Evolutionary conservation across 108 stramenopile species (phyloP), one percentile per base, ranked within the genome.

Genomic region (Cyclostephanos tholiformis): DNA sequence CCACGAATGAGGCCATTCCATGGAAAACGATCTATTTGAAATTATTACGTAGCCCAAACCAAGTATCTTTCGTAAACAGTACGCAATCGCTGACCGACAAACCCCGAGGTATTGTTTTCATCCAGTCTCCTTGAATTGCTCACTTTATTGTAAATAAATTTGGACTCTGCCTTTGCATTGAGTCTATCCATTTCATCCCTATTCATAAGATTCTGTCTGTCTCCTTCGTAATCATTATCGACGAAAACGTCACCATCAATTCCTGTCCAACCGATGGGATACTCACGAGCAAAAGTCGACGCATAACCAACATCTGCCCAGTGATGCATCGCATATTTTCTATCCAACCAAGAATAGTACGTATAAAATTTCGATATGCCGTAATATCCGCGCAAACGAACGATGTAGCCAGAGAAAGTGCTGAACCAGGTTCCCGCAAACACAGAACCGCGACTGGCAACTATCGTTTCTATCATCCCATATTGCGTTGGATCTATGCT

Each of bases 401-500:
- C 30, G 32, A 91, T 91, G 75, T 92, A 97, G 11, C 93, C 96
- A 19, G 91, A 87, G 60, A 97, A 95, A 10, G 96, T 97, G 27
- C 88, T 89, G 63, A 94, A 91, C 93, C 93, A 97, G 12, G 96
- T 97, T 48, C 96, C 96, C 0, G 90, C 87, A 84, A 93, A 97
- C 22, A 75, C 73, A 19, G 87, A 58, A 16, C 91, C 96, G 29
- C 91, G 85, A 70, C 83, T 74, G 29, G 91, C 85, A 41, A 97
- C 83, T 59, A 97, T 74, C 16, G 88, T 88, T 70, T 96, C 96
- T 12, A 96, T 75, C 92, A 97, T 93, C 44, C 95, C 93, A 35
- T 85, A 77, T 49, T 77, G 80, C 20, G 87, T 89, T 36, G 89
- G 79, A 57, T 90, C 87, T 44, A 89, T 74, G 27, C 63, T 73